phyloP scores from a whole-genome alignment of 163 green algal genomes.

The Scenedesmus sp. region DNA sequence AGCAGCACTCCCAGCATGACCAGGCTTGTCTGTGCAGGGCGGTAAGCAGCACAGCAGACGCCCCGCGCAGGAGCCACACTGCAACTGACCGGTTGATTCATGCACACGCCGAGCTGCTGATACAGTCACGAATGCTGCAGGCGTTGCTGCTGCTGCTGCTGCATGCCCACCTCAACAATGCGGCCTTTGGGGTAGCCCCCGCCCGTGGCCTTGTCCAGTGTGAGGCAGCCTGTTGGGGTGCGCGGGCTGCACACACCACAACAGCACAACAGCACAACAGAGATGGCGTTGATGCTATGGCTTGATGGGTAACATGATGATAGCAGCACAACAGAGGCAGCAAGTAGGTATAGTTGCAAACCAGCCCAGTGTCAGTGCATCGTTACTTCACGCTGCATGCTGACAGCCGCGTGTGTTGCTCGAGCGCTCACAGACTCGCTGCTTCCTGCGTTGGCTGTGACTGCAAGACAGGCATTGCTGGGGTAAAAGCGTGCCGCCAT shows the following conservation, averaged over 20 bases:
- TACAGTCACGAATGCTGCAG: neutral
- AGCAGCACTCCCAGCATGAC: too few species aligned
- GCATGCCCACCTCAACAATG: slow-evolving; percentile 88
- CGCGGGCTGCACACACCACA: slow-evolving; percentile 8
- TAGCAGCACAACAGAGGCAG: neutral
- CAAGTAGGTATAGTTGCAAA: neutral
- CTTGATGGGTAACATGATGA: neutral
- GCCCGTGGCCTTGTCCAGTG: slow-evolving; percentile 91
- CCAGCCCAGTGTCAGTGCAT: too few species aligned
- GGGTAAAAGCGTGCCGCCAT: neutral
- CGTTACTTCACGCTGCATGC: too few species aligned
- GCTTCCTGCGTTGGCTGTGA: neutral
- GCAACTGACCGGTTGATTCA: too few species aligned
- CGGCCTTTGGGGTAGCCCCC: slow-evolving; percentile 94
- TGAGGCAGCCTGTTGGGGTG: slow-evolving; percentile 78
- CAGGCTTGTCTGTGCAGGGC: too few species aligned
- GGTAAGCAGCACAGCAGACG: neutral
- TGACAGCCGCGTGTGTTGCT: too few species aligned
- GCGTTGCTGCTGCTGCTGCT: neutral
- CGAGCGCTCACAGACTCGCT: neutral
- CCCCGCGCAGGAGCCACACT: too few species aligned
- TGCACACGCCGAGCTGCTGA: neutral
- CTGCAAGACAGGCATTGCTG: neutral
- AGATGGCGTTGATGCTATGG: neutral
- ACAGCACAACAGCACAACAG: neutral